phyloP scores from a whole-genome alignment of 768 basidiomycete genomes.

The Lactarius hengduanensis region DNA sequence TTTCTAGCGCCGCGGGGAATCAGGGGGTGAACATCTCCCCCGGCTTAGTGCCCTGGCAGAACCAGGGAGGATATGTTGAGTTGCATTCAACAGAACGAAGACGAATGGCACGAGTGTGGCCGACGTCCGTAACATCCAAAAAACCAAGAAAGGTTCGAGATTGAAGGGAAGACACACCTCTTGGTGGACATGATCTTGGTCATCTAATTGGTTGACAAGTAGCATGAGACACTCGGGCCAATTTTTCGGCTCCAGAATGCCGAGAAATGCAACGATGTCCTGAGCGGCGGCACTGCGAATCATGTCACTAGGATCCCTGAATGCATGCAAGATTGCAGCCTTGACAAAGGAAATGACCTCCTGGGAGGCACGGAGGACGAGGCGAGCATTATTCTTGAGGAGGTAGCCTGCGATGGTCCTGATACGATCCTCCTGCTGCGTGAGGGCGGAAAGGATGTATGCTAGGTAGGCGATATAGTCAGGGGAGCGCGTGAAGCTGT shows the following conservation, averaged over 20 bases:
- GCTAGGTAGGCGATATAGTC: constrained; percentile 97
- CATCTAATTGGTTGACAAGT: constrained; percentile 78
- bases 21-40: neutral
- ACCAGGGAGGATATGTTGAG: neutral
- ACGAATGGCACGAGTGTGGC: neutral
- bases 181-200: constrained; percentile 69
- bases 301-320: constrained; percentile 78
- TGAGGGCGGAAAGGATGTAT: constrained; percentile 81
- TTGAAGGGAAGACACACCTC: constrained; percentile 58
- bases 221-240: constrained; percentile 95
- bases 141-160: neutral
- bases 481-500: constrained; percentile 80
- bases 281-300: constrained; percentile 93
- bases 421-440: constrained; percentile 86
- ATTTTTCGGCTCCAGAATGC: constrained; percentile 82
- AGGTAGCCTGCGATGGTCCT: constrained; percentile 95
- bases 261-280: constrained; percentile 87
- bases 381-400: constrained; percentile 91
- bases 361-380: constrained; percentile 64
- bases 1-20: constrained; percentile 7
- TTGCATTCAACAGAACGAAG: neutral
- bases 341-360: constrained; percentile 75
- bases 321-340: constrained; percentile 72
- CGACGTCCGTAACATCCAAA: constrained; percentile 1
- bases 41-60: neutral